Evolutionary conservation across 2,329 filamentous ascomycete genomes (phyloP).

Genomic region (Orbilia oligospora): DNA sequence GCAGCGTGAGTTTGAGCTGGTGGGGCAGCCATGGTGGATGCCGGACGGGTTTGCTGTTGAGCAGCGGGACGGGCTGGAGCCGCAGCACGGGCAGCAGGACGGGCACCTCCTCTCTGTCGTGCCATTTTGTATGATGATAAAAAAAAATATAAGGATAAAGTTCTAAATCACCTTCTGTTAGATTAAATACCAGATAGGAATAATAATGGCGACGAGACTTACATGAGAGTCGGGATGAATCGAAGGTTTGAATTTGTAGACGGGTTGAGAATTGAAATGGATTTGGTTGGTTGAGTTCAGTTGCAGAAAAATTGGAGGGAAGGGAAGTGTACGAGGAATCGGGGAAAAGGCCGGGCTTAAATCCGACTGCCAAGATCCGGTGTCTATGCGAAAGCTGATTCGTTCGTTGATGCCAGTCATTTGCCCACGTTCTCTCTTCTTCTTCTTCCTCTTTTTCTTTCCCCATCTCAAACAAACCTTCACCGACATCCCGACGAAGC

Average conservation of each 20-base stretch:
- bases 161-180: not conserved
- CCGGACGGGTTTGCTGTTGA: conserved; percentile 70
- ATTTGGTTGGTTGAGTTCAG: not conserved
- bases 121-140: conserved; percentile 73
- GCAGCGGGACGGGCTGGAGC: conserved; percentile 70
- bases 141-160: not conserved
- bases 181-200: not conserved
- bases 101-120: conserved; percentile 81
- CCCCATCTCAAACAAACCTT: conserved; percentile 6
- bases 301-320: conserved; percentile 50
- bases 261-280: conserved; percentile 1
- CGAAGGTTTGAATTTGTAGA: not conserved
- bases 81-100: conserved; percentile 76
- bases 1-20: conserved; percentile 69
- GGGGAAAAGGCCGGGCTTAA: conserved; percentile 57
- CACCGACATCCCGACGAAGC: conserved; percentile 27
- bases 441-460: not conserved
- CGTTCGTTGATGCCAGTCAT: conserved; percentile 18
- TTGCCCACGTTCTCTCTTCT: conserved; percentile 26
- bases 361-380: conserved; percentile 60
- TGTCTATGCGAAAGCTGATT: conserved; percentile 14
- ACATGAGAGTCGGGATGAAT: not conserved
- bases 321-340: conserved; percentile 60
- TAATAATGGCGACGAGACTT: not conserved
- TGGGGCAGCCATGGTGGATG: conserved; percentile 70